Conservation (phyloP, 1,139 yeast species). For the Torulaspora pretoriensis region DNA sequence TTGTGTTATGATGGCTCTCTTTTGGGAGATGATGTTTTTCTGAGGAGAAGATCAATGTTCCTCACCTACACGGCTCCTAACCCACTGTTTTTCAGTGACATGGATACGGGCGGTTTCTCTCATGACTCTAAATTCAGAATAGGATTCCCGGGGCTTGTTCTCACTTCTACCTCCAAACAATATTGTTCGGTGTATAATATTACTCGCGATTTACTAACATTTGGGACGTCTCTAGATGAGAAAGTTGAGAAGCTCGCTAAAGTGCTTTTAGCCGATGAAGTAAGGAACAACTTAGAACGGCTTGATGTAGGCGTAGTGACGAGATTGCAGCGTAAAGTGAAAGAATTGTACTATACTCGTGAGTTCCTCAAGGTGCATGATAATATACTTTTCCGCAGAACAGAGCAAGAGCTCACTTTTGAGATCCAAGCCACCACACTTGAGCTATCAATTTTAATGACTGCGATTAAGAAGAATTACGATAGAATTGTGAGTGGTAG, state of each 20-base stretch:
- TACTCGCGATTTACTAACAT: conserved; percentile 58
- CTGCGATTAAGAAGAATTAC: conserved; percentile 56
- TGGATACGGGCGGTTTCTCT: conserved; percentile 19
- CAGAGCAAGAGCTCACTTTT: conserved; percentile 45
- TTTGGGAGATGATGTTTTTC: conserved; percentile 51
- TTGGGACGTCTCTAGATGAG: conserved; percentile 54
- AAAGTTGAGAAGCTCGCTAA: conserved; percentile 60
- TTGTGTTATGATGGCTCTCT: conserved; percentile 64
- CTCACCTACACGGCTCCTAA: conserved; percentile 62
- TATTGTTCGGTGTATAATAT: conserved; percentile 65
- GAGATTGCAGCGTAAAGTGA: conserved; percentile 30
- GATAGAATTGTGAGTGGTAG: conserved; percentile 40
- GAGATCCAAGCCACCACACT: conserved; percentile 55
- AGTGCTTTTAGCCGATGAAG: conserved; percentile 39
- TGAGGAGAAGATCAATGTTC: conserved; percentile 62
- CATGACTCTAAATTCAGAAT: conserved; percentile 39
- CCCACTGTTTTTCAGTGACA: conserved; percentile 46
- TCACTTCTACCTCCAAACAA: conserved; percentile 69
- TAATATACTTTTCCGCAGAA: conserved; percentile 27
- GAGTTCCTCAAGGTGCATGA: conserved; percentile 32
- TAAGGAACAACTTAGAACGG: conserved; percentile 37
- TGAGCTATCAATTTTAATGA: conserved; percentile 62
- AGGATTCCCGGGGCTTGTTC: conserved; percentile 65
- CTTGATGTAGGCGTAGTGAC: conserved; percentile 33
- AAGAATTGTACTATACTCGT: conserved; percentile 31